phyloP scores from a whole-genome alignment of 805 yeast species.

The Starmerella apicola region DNA sequence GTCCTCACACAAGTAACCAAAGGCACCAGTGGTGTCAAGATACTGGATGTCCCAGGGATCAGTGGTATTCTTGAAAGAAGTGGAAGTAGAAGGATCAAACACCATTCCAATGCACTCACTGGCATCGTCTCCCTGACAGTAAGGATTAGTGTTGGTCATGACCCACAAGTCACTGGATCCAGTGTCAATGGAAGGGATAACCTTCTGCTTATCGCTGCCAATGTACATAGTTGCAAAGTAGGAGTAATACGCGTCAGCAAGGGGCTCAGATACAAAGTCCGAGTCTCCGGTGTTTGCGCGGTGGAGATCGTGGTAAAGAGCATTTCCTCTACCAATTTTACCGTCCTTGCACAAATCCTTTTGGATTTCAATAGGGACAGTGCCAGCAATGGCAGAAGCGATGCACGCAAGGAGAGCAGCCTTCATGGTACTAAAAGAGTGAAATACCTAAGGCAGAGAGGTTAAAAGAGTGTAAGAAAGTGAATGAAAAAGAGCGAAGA shows the following conservation, averaged over 20 bases:
- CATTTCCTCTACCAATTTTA: neutral
- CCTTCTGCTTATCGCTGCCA: slow-evolving; percentile 45
- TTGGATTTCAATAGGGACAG: slow-evolving; percentile 4
- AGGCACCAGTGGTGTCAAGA: slow-evolving; percentile 35
- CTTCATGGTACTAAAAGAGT: too few species aligned
- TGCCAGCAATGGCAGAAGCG: slow-evolving; percentile 5
- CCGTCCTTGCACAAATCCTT: neutral
- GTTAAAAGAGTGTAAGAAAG: too few species aligned
- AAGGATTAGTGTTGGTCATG: slow-evolving; percentile 13
- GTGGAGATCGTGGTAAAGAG: neutral
- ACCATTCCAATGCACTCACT: slow-evolving; percentile 19
- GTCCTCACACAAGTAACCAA: slow-evolving; percentile 49
- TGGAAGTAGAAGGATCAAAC: slow-evolving; percentile 21
- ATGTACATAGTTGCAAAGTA: slow-evolving; percentile 29
- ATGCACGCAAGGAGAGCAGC: neutral
- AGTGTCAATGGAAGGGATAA: slow-evolving; percentile 49
- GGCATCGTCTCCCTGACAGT: slow-evolving; percentile 3
- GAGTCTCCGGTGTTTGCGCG: neutral
- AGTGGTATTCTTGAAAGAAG: slow-evolving; percentile 19
- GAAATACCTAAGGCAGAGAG: too few species aligned
- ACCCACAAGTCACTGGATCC: slow-evolving; percentile 64
- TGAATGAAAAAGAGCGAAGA: too few species aligned
- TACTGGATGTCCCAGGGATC: slow-evolving; percentile 31
- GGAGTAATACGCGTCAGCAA: slow-evolving; percentile 17
- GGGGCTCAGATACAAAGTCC: slow-evolving; percentile 18